A percentile compares a stretch with the other conserved stretches of the same genome.
Evolutionary conservation across 1,284 basidiomycete species (phyloP).

Genomic region (Malassezia brasiliensis): DNA sequence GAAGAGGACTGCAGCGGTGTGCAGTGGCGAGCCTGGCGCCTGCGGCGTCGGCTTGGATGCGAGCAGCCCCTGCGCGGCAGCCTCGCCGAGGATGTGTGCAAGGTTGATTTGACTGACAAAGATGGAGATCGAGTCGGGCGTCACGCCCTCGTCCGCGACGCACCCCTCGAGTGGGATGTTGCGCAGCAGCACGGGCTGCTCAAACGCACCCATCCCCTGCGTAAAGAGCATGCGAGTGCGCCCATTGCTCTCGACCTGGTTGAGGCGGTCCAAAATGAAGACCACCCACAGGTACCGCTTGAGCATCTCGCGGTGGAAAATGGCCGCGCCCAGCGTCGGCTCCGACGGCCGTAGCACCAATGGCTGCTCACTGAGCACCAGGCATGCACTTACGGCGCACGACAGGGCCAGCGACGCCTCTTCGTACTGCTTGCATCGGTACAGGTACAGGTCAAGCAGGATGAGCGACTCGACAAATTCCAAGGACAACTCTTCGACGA

Average conservation of each 20-base stretch:
- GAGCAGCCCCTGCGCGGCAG: neutral
- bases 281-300: slow-evolving; percentile 14
- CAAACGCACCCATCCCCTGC: neutral
- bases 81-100: neutral
- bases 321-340: neutral
- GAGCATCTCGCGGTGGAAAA: slow-evolving; percentile 10
- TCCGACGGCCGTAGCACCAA: neutral
- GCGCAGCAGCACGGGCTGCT: slow-evolving; percentile 1
- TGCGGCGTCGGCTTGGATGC: neutral
- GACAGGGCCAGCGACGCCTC: neutral
- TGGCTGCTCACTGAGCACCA: neutral
- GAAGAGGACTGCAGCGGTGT: neutral
- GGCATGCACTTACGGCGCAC: neutral
- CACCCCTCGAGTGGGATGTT: neutral
- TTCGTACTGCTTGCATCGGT: neutral
- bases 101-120: slow-evolving; percentile 6
- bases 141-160: neutral
- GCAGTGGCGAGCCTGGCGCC: neutral
- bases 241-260: neutral
- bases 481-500: neutral
- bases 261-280: slow-evolving; percentile 2
- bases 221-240: neutral
- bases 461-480: slow-evolving; percentile 11
- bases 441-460: slow-evolving; percentile 7
- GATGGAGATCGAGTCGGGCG: neutral